Percentiles rank a stretch among this genome's conserved stretches.
These are phyloP conservation scores for Lichenothelia convexa DNA, from an alignment of 495 filamentous ascomycete genomes.

Conservation along the genomic window DNA sequence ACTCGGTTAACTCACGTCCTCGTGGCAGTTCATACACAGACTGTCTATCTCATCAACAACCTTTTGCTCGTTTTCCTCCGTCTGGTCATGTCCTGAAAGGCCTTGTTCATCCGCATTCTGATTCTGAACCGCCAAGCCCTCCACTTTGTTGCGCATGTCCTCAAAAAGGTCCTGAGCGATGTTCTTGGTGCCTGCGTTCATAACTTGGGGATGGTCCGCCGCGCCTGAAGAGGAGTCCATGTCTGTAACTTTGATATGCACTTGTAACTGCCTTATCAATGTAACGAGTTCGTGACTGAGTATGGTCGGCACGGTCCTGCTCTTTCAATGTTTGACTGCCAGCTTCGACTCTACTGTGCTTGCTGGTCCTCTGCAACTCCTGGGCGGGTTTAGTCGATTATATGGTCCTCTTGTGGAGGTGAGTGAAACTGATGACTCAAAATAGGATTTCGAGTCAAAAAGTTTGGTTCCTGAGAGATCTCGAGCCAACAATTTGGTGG, in stretches of 20 bases:
- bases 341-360: too few relatives aligned
- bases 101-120: constrained; percentile 4
- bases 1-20: constrained; percentile 43
- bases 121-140: constrained; percentile 20
- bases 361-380: too few relatives aligned
- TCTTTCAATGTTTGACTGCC: too few relatives aligned
- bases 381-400: neutral
- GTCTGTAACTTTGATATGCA: too few relatives aligned
- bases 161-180: constrained; percentile 27
- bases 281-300: too few relatives aligned
- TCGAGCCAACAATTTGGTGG: too few relatives aligned
- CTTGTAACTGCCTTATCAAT: too few relatives aligned
- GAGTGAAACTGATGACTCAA: neutral
- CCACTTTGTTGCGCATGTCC: constrained; percentile 27
- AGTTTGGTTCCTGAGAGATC: neutral
- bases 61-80: constrained; percentile 30
- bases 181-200: constrained; percentile 1
- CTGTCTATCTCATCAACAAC: constrained; percentile 52
- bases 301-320: too few relatives aligned
- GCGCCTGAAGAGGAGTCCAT: too few relatives aligned
- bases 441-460: neutral
- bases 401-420: neutral
- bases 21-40: constrained; percentile 73
- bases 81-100: constrained; percentile 4
- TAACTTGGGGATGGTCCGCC: neutral